These are phyloP conservation scores for Exophiala mesophila DNA, from an alignment of 2,329 filamentous ascomycete species.

Conservation along the genomic window DNA sequence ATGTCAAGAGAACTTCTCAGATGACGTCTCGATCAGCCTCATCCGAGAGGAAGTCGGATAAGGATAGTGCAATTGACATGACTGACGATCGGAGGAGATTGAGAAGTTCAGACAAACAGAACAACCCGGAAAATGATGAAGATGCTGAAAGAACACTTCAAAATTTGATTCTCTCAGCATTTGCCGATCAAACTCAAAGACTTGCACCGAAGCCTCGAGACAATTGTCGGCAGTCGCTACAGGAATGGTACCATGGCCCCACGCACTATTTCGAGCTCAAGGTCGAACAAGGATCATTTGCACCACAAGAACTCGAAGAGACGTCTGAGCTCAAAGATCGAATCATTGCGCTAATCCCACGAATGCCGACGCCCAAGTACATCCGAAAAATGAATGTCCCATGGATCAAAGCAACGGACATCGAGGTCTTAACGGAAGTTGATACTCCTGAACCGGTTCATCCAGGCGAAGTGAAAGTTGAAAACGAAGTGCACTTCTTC, in stretches of 20 bases:
- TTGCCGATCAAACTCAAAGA: conserved; percentile 2
- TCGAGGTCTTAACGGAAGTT: conserved; percentile 4
- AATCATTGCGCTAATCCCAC: conserved; percentile 3
- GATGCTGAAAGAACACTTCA: conserved; percentile 4
- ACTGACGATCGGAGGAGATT: neutral
- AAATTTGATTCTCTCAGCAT: conserved; percentile 11
- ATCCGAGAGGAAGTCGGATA: neutral
- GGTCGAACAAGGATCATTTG: neutral
- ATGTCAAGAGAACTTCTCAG: no score
- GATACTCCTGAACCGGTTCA: conserved; percentile 6
- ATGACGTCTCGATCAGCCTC: neutral
- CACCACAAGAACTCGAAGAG: conserved; percentile 5
- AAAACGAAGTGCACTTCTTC: conserved; percentile 10
- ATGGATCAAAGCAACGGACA: conserved; percentile 3
- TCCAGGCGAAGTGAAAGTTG: conserved; percentile 5
- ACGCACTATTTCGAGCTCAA: conserved; percentile 7
- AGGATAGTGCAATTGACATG: conserved; percentile 7
- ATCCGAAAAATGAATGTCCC: conserved; percentile 2
- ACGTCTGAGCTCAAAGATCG: neutral
- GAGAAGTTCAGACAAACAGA: conserved; percentile 1
- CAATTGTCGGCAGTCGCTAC: neutral
- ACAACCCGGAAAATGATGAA: neutral
- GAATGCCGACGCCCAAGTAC: conserved; percentile 5
- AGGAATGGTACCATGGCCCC: conserved; percentile 9
- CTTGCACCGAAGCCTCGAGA: neutral